Evolutionary conservation across 148 eudicot species (phyloP).

Genomic region (Rhododendron mucronatum): DNA sequence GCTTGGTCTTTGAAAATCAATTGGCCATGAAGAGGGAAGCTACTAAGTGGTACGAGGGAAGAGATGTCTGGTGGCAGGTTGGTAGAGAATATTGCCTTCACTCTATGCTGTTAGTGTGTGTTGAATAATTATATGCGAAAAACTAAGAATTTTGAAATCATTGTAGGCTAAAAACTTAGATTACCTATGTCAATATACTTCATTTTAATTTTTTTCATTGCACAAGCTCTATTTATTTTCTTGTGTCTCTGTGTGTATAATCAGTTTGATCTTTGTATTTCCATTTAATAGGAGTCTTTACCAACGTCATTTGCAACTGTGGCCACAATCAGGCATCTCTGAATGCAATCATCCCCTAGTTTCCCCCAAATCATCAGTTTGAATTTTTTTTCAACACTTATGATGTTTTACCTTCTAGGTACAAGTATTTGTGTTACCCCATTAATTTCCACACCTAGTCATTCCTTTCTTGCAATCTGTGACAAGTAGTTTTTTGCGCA

Average conservation of each 20-base stretch:
- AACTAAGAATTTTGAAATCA: neutral
- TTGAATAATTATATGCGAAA: neutral
- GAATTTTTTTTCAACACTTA: neutral
- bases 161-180: neutral
- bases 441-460: neutral
- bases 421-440: neutral
- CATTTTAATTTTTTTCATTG: neutral
- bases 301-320: neutral
- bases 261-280: neutral
- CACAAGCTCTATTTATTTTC: neutral
- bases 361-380: neutral
- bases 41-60: constrained; percentile 75
- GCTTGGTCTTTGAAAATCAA: constrained; percentile 80
- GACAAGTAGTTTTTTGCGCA: neutral
- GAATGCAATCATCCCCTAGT: neutral
- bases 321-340: neutral
- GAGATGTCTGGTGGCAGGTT: constrained; percentile 99
- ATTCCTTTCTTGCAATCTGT: neutral
- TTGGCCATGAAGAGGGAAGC: constrained; percentile 67
- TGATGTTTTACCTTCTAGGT: neutral
- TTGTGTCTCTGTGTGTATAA: neutral
- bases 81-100: constrained; percentile 11
- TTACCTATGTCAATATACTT: neutral
- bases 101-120: constrained; percentile 3
- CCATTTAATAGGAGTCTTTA: neutral